Conservation (phyloP, 1,139 yeast species). For the Debaryomycetaceae sp. region DNA sequence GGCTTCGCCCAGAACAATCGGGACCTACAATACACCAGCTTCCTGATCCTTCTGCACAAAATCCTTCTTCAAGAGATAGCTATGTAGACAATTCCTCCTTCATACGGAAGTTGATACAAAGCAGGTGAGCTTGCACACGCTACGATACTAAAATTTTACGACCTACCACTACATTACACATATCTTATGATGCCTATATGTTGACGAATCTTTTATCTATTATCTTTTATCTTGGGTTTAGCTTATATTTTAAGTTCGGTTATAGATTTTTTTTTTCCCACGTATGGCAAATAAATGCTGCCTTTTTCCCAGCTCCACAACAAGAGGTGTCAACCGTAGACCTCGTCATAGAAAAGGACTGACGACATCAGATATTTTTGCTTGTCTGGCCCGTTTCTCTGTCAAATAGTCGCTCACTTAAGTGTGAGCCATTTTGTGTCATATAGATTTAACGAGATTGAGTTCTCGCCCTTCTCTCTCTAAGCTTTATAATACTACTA, state of each 20-base stretch:
- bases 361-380: no score
- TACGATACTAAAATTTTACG: neutral
- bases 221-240: neutral
- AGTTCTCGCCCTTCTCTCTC: neutral
- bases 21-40: neutral
- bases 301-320: no score
- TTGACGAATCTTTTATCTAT: neutral
- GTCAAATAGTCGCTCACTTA: no score
- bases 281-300: neutral
- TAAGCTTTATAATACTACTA: no score
- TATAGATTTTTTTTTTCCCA: neutral
- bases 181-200: neutral
- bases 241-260: neutral
- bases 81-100: constrained; percentile 16
- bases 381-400: no score
- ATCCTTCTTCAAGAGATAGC: neutral
- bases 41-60: neutral
- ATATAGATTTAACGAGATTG: neutral
- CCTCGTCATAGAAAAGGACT: no score
- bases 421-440: neutral
- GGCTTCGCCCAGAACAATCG: neutral
- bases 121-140: constrained; percentile 7
- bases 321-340: no score
- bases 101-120: constrained; percentile 16
- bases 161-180: neutral